Conservation (phyloP, 1,139 yeast genomes). For the Kazachstania sp. region DNA sequence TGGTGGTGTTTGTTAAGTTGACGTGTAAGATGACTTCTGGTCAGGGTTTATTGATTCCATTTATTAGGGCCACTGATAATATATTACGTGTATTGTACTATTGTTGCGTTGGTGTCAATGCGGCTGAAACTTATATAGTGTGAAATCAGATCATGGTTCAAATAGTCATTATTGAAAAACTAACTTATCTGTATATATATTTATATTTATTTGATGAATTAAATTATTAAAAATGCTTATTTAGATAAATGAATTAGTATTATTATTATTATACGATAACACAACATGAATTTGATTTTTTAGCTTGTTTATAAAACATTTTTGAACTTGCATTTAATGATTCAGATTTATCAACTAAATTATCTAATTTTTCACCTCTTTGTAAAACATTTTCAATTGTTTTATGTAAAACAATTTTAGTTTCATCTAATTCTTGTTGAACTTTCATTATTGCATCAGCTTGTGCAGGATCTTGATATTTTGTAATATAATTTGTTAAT, state of each 20-base stretch:
- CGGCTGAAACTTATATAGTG: neutral
- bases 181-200: neutral
- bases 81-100: no score
- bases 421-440: conserved; percentile 95
- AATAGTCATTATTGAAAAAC: no score
- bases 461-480: conserved; percentile 94
- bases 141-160: no score
- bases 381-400: conserved; percentile 90
- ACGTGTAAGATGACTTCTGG: no score
- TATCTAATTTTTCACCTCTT: conserved; percentile 92
- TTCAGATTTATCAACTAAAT: conserved; percentile 90
- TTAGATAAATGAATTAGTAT: conserved; percentile 13
- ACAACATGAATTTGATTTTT: conserved; percentile 96
- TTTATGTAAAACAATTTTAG: conserved; percentile 91
- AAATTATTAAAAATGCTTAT: neutral
- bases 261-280: conserved; percentile 45
- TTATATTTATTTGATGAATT: neutral
- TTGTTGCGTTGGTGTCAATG: no score
- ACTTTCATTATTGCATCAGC: conserved; percentile 97
- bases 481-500: conserved; percentile 60
- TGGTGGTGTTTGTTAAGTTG: no score
- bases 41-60: no score
- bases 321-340: conserved; percentile 82
- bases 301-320: conserved; percentile 95
- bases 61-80: no score